Conservation (phyloP, 73 alveolate species). For the Symbiodinium pilosum region DNA sequence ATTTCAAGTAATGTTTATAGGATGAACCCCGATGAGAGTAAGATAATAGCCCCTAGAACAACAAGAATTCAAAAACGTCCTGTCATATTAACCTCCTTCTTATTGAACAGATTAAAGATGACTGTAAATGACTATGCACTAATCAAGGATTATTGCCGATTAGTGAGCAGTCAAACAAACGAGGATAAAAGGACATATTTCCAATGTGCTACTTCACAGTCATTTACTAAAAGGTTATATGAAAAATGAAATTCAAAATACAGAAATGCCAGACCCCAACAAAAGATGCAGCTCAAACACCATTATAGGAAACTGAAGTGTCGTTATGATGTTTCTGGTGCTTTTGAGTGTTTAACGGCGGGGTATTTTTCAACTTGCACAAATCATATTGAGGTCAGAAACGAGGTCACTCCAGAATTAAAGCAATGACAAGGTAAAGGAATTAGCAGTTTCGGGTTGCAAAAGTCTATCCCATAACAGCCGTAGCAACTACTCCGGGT, state of each 20-base stretch:
- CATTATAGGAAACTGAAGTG: background rate
- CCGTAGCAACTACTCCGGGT: too few species aligned
- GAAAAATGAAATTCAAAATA: background rate
- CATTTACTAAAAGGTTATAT: background rate
- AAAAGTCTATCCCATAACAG: too few species aligned
- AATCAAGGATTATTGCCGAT: background rate
- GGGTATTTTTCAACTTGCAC: too few species aligned
- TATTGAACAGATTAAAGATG: background rate
- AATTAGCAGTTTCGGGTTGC: too few species aligned
- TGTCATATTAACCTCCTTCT: background rate
- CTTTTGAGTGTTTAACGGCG: constrained; percentile 13
- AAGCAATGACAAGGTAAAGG: too few species aligned
- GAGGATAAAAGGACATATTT: background rate
- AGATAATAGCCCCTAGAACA: background rate
- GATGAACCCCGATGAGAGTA: background rate
- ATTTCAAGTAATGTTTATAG: background rate
- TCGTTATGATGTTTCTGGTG: background rate
- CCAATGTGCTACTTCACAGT: background rate
- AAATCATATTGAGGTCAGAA: too few species aligned
- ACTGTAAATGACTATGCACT: background rate
- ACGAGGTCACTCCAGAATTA: too few species aligned
- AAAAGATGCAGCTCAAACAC: background rate
- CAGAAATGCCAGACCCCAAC: background rate
- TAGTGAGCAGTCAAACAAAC: background rate
- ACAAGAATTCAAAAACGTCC: background rate